A percentile compares a stretch with the other conserved stretches of the same genome.
Conservation (phyloP, 768 basidiomycete species). For the Mycena pura region DNA sequence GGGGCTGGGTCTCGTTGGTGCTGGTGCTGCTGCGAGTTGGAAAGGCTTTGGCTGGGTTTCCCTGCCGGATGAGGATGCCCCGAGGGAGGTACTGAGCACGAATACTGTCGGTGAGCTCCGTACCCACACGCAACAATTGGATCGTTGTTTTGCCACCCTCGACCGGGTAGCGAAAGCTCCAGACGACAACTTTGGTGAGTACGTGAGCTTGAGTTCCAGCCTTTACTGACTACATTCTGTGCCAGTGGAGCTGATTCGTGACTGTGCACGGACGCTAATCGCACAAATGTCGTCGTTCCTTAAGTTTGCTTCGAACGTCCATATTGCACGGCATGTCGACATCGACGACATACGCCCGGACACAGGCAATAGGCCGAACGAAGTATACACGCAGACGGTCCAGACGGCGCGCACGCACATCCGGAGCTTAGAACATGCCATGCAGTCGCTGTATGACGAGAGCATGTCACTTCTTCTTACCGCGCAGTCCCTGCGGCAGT, state of each 20-base stretch:
- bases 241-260: slow-evolving; percentile 50
- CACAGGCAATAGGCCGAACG: slow-evolving; percentile 49
- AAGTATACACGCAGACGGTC: slow-evolving; percentile 68
- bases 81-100: slow-evolving; percentile 54
- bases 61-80: slow-evolving; percentile 54
- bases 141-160: slow-evolving; percentile 54
- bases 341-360: slow-evolving; percentile 74
- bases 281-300: slow-evolving; percentile 66
- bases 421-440: slow-evolving; percentile 69
- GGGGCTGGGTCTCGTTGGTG: slow-evolving; percentile 82
- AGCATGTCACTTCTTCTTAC: slow-evolving; percentile 63
- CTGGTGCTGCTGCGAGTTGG: slow-evolving; percentile 78
- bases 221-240: slow-evolving; percentile 4
- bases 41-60: slow-evolving; percentile 86
- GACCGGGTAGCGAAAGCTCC: slow-evolving; percentile 40
- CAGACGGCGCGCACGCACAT: slow-evolving; percentile 72
- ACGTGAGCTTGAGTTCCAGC: background rate
- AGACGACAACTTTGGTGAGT: slow-evolving; percentile 47
- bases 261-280: slow-evolving; percentile 56
- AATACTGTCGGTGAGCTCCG: slow-evolving; percentile 64
- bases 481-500: slow-evolving; percentile 58
- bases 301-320: slow-evolving; percentile 67
- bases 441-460: slow-evolving; percentile 81
- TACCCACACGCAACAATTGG: slow-evolving; percentile 52
- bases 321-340: slow-evolving; percentile 83